Evolutionary conservation across 1,284 basidiomycete genomes (phyloP).

Genomic region (Rugiboletus extremiorientalis): DNA sequence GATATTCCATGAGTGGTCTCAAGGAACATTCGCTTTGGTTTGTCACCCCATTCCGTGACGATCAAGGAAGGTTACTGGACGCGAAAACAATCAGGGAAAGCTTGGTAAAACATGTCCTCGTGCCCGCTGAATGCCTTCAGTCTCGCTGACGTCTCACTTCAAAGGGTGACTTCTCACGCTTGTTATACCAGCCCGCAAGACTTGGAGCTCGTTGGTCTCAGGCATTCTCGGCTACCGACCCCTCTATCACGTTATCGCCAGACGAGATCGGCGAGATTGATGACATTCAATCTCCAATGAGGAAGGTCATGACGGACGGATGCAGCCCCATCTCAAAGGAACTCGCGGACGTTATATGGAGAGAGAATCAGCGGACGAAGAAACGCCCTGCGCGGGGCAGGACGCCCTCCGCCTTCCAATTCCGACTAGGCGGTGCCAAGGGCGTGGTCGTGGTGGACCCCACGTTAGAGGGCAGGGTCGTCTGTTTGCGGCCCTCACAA

Average conservation of each 20-base stretch:
- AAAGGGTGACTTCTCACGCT: constrained; percentile 41
- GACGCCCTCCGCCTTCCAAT: constrained; percentile 40
- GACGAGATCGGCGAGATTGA: constrained; percentile 34
- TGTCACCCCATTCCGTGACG: constrained; percentile 43
- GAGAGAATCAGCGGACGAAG: constrained; percentile 23
- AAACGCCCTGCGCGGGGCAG: constrained; percentile 13
- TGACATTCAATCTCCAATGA: constrained; percentile 25
- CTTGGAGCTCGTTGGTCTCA: constrained; percentile 55
- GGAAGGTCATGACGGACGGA: constrained; percentile 47
- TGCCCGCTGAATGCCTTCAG: neutral
- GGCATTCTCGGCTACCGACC: constrained; percentile 51
- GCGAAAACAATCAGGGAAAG: constrained; percentile 34
- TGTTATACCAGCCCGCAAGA: constrained; percentile 41
- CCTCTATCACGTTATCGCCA: constrained; percentile 37
- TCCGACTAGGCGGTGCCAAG: constrained; percentile 44
- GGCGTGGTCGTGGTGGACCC: constrained; percentile 49
- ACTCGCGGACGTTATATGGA: constrained; percentile 38
- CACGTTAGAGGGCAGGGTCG: constrained; percentile 31
- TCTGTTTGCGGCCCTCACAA: constrained; percentile 47
- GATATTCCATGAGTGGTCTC: constrained; percentile 61
- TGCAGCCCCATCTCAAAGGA: constrained; percentile 43
- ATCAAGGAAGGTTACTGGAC: constrained; percentile 19
- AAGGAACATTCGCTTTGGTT: constrained; percentile 62
- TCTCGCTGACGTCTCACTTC: constrained; percentile 2
- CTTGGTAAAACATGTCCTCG: constrained; percentile 28